Base-by-base conservation (phyloP, 2,329 filamentous ascomycete species). In the Byssothecium circinans region DNA sequence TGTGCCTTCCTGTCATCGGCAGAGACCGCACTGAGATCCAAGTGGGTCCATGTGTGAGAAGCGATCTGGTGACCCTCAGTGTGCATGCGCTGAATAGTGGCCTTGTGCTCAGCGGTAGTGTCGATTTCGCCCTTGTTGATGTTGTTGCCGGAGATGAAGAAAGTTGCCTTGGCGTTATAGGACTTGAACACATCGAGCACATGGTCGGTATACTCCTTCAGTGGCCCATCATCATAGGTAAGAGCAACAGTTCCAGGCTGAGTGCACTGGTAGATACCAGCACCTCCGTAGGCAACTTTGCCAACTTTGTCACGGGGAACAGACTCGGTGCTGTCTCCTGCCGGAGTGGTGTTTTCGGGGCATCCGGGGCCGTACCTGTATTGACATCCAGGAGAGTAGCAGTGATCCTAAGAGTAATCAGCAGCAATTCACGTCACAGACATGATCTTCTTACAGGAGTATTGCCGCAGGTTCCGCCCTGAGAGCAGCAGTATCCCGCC, bases 191-290 rank as follows among this genome's bases (percentile, higher is more conserved):
- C 74, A 58, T 87, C 80, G 11, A 87, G 74, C 11, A 88, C 75
- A 50, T 84, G 78, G 33, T 71, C 69, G 1, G 84, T 87, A 65
- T 83, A 86, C 17, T 75, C 67, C 53, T 80, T 81, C 42, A 60
- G 57, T 18, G 84, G 85, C 1, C 85, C 85, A 62, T 87, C 85
- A 56, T 87, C 85, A 56, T 81, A 87, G 1, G 84, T 87, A 45
- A 88, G 65, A 15, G 85, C 85, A 57, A 88, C 77, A 10, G 81
- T 81, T 43, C 83, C 81, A 2, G 77, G 73, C 3, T 43, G 57
- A 29, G 69, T 69, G 54, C 81, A 84, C 52, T 75, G 70, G 56
- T 81, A 82, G 50, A 86, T 81, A 20, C 79, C 78, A 10, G 67
- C 74, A 27, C 79, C 75, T 17, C 83, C 84, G 49, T 86, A 85